phyloP scores from a whole-genome alignment of 2,329 filamentous ascomycete genomes.

The Knufia petricola region DNA sequence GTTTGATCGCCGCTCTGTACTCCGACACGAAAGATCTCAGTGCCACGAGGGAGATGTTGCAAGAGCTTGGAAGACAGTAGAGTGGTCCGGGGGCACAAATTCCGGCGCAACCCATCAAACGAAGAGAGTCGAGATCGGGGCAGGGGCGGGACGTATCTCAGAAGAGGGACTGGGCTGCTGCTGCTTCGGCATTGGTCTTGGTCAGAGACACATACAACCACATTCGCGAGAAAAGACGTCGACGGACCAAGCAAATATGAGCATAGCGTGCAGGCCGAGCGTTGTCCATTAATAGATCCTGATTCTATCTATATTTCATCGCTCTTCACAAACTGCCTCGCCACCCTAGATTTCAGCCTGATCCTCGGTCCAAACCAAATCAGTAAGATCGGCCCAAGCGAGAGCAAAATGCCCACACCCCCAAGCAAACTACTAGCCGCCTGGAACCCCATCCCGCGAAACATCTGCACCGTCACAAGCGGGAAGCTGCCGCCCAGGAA shows the following conservation, averaged over 20 bases:
- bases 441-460: conserved; percentile 59
- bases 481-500: conserved; percentile 73
- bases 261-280: too few relatives aligned
- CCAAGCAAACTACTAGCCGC: conserved; percentile 67
- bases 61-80: conserved; percentile 16
- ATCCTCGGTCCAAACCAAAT: conserved; percentile 70
- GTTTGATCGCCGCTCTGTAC: conserved; percentile 24
- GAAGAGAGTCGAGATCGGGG: too few relatives aligned
- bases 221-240: too few relatives aligned
- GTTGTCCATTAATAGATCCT: too few relatives aligned
- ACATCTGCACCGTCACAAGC: conserved; percentile 64
- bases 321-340: conserved; percentile 32
- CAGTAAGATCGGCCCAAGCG: conserved; percentile 74
- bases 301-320: conserved; percentile 1
- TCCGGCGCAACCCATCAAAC: too few relatives aligned
- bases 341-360: conserved; percentile 65
- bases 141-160: too few relatives aligned
- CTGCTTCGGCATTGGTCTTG: too few relatives aligned
- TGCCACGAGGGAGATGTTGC: conserved; percentile 21
- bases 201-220: too few relatives aligned
- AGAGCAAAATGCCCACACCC: conserved; percentile 56
- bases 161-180: too few relatives aligned
- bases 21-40: conserved; percentile 17
- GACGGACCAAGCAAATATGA: too few relatives aligned
- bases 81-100: not conserved